Conservation (phyloP, 345 rosid genomes). For the Corymbia maculata region DNA sequence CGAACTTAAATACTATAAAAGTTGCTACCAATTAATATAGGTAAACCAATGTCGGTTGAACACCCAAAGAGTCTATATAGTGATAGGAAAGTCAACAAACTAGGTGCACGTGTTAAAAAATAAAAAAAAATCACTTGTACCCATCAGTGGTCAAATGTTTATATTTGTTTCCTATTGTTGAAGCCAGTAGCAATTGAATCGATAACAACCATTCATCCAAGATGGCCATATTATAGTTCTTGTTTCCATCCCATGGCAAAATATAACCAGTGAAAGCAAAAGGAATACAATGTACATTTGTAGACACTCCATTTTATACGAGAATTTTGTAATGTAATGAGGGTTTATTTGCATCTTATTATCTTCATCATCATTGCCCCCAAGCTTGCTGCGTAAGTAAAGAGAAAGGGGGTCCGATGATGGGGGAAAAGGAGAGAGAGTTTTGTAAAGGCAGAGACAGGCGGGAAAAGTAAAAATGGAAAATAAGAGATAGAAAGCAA, state of each 20-base stretch:
- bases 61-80: too few relatives aligned
- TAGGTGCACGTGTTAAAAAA: too few relatives aligned
- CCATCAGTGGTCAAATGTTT: background rate
- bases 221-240: background rate
- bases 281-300: too few relatives aligned
- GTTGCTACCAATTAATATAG: too few relatives aligned
- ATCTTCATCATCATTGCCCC: background rate
- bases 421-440: background rate
- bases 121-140: background rate
- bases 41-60: too few relatives aligned
- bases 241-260: background rate
- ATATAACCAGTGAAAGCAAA: too few relatives aligned
- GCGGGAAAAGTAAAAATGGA: background rate
- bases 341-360: background rate
- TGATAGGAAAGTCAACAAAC: too few relatives aligned
- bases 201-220: background rate
- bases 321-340: background rate
- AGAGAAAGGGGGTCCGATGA: background rate
- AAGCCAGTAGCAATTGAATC: background rate
- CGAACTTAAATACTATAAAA: too few relatives aligned
- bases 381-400: background rate
- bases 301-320: too few relatives aligned
- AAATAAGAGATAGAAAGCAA: background rate
- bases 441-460: background rate
- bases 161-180: background rate